Evolutionary conservation across 2,329 filamentous ascomycete genomes (phyloP).

Genomic region (Curvularia verruculosa): DNA sequence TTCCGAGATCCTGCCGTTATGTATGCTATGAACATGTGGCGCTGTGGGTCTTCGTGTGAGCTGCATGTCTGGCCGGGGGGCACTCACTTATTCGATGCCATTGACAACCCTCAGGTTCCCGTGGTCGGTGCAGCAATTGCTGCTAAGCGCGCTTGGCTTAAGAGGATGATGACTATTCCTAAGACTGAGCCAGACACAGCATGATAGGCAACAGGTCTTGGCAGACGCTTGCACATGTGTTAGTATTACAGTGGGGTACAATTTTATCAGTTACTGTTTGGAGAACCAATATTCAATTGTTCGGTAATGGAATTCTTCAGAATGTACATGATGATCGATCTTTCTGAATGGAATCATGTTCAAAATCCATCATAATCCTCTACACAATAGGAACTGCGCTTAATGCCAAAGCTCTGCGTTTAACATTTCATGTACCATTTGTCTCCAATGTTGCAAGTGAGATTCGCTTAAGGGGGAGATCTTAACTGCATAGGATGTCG

Average conservation of each 20-base stretch:
- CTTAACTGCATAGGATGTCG: background rate
- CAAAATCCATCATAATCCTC: background rate
- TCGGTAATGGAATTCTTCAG: background rate
- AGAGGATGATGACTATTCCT: background rate
- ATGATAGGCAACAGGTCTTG: background rate
- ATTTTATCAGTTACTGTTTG: background rate
- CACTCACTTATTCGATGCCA: constrained; percentile 19
- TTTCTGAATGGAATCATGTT: background rate
- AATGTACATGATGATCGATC: background rate
- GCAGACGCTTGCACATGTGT: background rate
- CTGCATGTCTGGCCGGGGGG: constrained; percentile 28
- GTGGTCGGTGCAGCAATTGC: constrained; percentile 16
- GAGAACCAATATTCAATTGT: background rate
- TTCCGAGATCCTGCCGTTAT: constrained; percentile 25
- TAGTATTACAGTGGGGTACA: background rate
- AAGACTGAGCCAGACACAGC: background rate
- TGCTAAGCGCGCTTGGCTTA: constrained; percentile 5
- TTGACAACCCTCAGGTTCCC: constrained; percentile 15
- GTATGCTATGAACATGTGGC: constrained; percentile 25
- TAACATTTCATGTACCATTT: background rate
- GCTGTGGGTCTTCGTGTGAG: constrained; percentile 26
- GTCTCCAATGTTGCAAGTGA: background rate
- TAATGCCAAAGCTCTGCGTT: background rate
- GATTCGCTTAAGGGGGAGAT: background rate
- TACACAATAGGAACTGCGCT: background rate